A percentile compares a stretch with the other conserved stretches of the same genome.
These are phyloP conservation scores for Mediolabrus comicus DNA, from an alignment of 108 stramenopile species.

Conservation along the genomic window DNA sequence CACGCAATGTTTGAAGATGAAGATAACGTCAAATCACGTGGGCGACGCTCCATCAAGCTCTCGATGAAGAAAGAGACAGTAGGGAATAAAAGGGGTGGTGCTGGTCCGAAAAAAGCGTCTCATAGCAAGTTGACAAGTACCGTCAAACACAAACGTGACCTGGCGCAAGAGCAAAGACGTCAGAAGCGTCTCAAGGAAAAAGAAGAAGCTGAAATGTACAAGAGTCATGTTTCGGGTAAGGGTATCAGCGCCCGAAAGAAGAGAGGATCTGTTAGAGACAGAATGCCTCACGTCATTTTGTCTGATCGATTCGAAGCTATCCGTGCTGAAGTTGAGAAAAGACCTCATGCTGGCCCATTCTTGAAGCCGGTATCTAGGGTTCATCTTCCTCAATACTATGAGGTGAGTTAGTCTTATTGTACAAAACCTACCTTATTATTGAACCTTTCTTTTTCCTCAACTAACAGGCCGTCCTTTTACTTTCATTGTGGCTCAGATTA, in stretches of 20 bases:
- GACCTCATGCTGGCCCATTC: constrained; percentile 68
- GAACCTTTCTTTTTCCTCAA: not conserved
- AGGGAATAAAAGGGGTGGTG: not conserved
- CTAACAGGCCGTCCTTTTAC: not conserved
- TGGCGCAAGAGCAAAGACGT: constrained; percentile 52
- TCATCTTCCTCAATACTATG: constrained; percentile 66
- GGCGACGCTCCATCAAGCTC: constrained; percentile 7
- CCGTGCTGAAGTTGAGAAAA: constrained; percentile 57
- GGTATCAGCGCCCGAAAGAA: constrained; percentile 80
- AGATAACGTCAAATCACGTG: constrained; percentile 41
- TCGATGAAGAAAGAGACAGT: constrained; percentile 32
- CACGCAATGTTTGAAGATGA: constrained; percentile 89
- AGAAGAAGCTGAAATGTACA: constrained; percentile 77
- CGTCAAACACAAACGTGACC: constrained; percentile 42
- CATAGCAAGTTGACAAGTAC: constrained; percentile 20
- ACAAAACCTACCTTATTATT: not conserved
- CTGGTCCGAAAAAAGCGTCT: constrained; percentile 28
- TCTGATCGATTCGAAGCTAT: constrained; percentile 76
- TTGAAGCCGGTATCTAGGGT: constrained; percentile 67
- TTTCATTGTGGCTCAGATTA: constrained; percentile 4
- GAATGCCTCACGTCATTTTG: constrained; percentile 83
- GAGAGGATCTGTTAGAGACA: constrained; percentile 76
- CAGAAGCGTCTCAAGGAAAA: constrained; percentile 71
- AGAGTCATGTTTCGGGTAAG: constrained; percentile 48
- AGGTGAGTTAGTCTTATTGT: constrained; percentile 21